Base-by-base conservation (phyloP, 106 monocot species). In the Vanilla planifolia region DNA sequence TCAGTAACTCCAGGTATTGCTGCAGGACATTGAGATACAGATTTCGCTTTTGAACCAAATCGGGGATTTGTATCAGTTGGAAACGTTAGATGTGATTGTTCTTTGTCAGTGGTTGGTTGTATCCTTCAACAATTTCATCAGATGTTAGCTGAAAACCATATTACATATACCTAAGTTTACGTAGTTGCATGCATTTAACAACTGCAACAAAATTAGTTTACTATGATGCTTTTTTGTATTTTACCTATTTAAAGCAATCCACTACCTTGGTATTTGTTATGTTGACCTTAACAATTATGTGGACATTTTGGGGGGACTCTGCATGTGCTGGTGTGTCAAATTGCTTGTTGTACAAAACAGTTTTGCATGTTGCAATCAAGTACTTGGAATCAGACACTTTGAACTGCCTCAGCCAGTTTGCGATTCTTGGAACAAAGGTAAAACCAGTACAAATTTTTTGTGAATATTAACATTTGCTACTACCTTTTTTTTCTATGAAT, bases 231-330 rank as follows among this genome's bases (percentile, higher is more conserved):
- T 29, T 53, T 30, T 53, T n/a, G n/a, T n/a, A n/a, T n/a, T n/a
- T n/a, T n/a, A n/a, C n/a, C n/a, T n/a, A n/a, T n/a, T n/a, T n/a
- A n/a, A n/a, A n/a, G n/a, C n/a, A n/a, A n/a, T n/a, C n/a, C n/a
- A 0, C 40, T 40, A 7, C 7, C 11, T 40, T 40, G 40, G 11
- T 40, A 40, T 14, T 40, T 47, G 23, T 23, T 33, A 24, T 33
- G 53, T 64, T 81, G 23, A 63, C 69, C 89, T 83, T 83, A 73
- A 94, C 70, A 58, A 69, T 10, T 53, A 2, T 29, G 7, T 80
- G 33, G 89, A 55, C 73, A 68, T 68, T 83, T 59, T 95, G 89
- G 89, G 71, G 80, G 6, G 89, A 95, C 14, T 66, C 75, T 6
- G 57, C 70, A 60, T 83, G 76, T 59, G 51, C 66, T 1, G 63